A percentile compares a stretch with the other conserved stretches of the same genome.
Evolutionary conservation across 2,329 filamentous ascomycete species (phyloP).

Genomic region (Pestalotiopsis sp.): DNA sequence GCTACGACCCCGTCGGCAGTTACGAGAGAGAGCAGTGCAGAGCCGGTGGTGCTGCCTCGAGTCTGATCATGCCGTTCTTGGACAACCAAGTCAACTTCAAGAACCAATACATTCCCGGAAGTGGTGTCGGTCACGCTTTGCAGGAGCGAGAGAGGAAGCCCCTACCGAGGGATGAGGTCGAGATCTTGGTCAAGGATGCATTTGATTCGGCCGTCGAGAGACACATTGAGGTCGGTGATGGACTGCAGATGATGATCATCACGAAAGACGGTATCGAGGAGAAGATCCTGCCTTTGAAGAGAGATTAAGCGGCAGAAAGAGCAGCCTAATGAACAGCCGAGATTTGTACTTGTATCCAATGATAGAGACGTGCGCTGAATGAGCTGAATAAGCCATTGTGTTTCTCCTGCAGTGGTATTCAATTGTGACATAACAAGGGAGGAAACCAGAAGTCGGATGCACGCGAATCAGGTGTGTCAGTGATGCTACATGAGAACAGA

Average conservation of each 20-base stretch:
- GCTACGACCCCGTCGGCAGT: constrained; percentile 95
- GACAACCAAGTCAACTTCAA: constrained; percentile 99
- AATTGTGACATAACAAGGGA: background rate
- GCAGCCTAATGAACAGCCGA: background rate
- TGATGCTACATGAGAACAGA: background rate
- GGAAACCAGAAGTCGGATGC: too few species aligned
- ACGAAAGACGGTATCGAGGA: constrained; percentile 89
- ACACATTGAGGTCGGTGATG: constrained; percentile 98
- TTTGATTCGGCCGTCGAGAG: constrained; percentile 98
- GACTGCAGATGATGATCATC: constrained; percentile 92
- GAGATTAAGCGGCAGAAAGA: constrained; percentile 61
- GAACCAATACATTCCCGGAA: constrained; percentile 93
- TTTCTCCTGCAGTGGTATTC: background rate
- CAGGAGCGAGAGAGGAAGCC: constrained; percentile 71
- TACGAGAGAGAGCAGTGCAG: constrained; percentile 97
- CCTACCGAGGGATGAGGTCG: constrained; percentile 72
- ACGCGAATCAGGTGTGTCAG: background rate
- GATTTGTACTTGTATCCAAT: constrained; percentile 20
- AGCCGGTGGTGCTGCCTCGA: constrained; percentile 87
- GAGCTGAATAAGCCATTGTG: background rate
- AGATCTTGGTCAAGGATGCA: constrained; percentile 91
- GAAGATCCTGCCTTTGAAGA: constrained; percentile 82
- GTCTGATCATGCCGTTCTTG: constrained; percentile 97
- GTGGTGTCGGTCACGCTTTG: constrained; percentile 80
- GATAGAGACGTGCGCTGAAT: constrained; percentile 18